Conservation (phyloP, 495 filamentous ascomycete species). For the Antarctomyces pellizariae region DNA sequence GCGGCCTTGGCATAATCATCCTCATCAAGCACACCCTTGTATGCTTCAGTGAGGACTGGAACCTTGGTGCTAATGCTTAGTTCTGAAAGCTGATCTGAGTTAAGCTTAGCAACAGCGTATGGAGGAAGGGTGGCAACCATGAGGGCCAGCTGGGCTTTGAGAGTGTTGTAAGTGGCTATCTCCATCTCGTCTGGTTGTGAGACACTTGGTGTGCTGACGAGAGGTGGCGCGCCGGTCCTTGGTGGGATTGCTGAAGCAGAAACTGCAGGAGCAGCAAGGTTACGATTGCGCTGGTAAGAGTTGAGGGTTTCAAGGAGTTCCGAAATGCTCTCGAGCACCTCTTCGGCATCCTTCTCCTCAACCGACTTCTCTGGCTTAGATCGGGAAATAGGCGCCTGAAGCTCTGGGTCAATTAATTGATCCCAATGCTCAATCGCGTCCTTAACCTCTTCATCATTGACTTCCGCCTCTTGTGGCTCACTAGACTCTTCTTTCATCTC, state of each 20-base stretch:
- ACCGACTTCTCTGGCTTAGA: slow-evolving; percentile 16
- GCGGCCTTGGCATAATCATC: slow-evolving; percentile 33
- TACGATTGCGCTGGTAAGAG: slow-evolving; percentile 70
- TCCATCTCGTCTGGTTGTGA: slow-evolving; percentile 37
- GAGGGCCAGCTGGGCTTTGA: slow-evolving; percentile 47
- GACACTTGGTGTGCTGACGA: slow-evolving; percentile 22
- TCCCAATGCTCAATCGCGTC: slow-evolving; percentile 19
- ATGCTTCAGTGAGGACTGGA: slow-evolving; percentile 42
- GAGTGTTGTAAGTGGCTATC: slow-evolving; percentile 42
- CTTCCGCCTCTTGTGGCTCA: slow-evolving; percentile 9
- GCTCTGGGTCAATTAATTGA: slow-evolving; percentile 14
- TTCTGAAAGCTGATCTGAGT: slow-evolving; percentile 62
- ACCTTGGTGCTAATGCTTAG: slow-evolving; percentile 70
- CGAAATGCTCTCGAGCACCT: slow-evolving; percentile 57
- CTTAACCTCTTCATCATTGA: slow-evolving; percentile 14
- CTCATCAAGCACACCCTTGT: slow-evolving; percentile 67
- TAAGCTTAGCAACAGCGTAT: slow-evolving; percentile 63
- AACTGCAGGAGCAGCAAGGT: slow-evolving; percentile 31
- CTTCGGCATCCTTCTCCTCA: slow-evolving; percentile 41
- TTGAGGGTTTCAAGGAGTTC: slow-evolving; percentile 65
- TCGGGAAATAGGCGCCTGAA: slow-evolving; percentile 6
- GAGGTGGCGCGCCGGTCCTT: slow-evolving; percentile 23
- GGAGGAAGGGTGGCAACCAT: slow-evolving; percentile 61
- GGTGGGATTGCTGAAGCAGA: no score
- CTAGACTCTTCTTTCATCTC: slow-evolving; percentile 18